Evolutionary conservation across 2,329 filamentous ascomycete genomes (phyloP), one percentile per base, ranked within the genome.

Genomic region (Xylaria arbuscula): DNA sequence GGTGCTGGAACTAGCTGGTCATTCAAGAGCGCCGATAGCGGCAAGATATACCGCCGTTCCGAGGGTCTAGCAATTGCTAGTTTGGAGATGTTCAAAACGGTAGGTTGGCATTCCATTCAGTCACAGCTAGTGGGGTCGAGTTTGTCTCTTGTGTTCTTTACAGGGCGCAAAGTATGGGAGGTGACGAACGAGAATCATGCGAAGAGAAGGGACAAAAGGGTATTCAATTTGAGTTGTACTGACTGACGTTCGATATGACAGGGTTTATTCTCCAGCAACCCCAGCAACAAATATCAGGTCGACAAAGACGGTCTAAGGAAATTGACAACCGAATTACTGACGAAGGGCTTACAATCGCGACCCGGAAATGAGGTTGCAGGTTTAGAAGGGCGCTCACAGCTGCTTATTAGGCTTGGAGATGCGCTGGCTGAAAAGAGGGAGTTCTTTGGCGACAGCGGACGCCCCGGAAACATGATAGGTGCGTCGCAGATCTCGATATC

Each of bases 381-480:
- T 3, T 82, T 98, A 2, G 90, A 97, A 78, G 95, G 95, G 54
- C 89, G 96, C 66, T 90, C 94, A 4, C 90, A 91, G 19, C 86
- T 99, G 54, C 83, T 99, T 48, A 86, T 93, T 48, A 87, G 91
- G 59, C 86, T 99, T 1, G 89, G 89, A 13, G 86, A 90, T 70
- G 94, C 95, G 5, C 82, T 99, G 63, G 83, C 85, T 2, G 87
- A 90, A 70, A 94, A 95, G 77, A 86, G 89, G 67, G 91, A 96
- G 59, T 91, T 93, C 74, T 99, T 98, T 80, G 95, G 95, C 28
- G 85, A 87, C 1, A 90, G 94, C 77, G 92, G 91, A 60, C 87
- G 96, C 66, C 96, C 96, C 11, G 96, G 96, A 73, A 97, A 97
- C 79, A 94, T 99, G 90, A 89, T 98, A 70, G 93, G 93, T 96